These are phyloP conservation scores for Neurospora cerealis DNA, from an alignment of 495 filamentous ascomycete genomes.

Conservation along the genomic window DNA sequence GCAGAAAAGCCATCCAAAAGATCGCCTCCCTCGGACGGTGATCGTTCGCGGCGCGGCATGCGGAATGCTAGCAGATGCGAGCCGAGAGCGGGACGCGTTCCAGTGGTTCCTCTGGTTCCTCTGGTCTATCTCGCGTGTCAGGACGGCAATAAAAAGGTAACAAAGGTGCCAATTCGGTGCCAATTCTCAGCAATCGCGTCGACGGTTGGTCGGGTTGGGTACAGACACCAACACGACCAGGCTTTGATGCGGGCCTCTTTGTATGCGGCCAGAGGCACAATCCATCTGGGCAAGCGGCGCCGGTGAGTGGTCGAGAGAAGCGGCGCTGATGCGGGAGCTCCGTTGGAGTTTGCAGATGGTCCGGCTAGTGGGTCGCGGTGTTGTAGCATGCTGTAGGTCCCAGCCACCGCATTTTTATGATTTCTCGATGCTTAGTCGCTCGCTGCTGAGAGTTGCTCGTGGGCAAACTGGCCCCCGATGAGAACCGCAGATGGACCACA, in stretches of 20 bases:
- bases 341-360: conserved; percentile 9
- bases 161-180: conserved; percentile 8
- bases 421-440: background rate
- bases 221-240: conserved; percentile 8
- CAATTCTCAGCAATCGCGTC: conserved; percentile 7
- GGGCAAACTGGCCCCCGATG: background rate
- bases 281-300: conserved; percentile 9
- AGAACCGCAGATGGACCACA: background rate
- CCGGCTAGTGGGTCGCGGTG: conserved; percentile 12
- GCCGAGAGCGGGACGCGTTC: conserved; percentile 16
- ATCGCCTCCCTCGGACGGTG: background rate
- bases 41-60: background rate
- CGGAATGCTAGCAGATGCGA: conserved; percentile 1
- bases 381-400: conserved; percentile 7
- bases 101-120: background rate
- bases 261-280: conserved; percentile 29
- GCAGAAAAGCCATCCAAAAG: background rate
- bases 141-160: conserved; percentile 25
- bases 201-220: conserved; percentile 16
- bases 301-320: conserved; percentile 17
- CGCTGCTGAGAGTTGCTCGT: background rate
- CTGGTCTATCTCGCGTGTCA: conserved; percentile 15
- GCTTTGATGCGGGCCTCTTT: conserved; percentile 22
- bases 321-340: conserved; percentile 14
- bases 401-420: conserved; percentile 24